Evolutionary conservation across 805 yeast genomes (phyloP).

Genomic region (Teunomyces tritomae): DNA sequence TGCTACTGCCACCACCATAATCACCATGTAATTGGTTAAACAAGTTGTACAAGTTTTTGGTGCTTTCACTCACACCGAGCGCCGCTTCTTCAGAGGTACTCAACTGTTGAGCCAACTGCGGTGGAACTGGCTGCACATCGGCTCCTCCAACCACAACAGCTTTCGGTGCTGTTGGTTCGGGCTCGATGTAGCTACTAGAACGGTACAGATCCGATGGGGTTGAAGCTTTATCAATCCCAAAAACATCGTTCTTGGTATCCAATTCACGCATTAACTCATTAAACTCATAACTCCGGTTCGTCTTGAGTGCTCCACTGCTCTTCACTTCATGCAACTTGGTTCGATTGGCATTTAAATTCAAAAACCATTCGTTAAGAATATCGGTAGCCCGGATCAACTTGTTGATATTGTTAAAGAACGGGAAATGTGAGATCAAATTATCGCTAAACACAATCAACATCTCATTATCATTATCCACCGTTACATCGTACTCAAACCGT

Average conservation of each 20-base stretch:
- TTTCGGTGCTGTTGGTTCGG: neutral
- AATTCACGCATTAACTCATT: conserved; percentile 2
- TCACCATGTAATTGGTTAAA: conserved; percentile 28
- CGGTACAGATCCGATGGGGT: neutral
- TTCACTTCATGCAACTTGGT: conserved; percentile 3
- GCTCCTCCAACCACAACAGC: neutral
- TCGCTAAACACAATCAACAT: conserved; percentile 17
- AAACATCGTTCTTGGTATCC: neutral
- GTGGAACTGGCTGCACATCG: conserved; percentile 3
- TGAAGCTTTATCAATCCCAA: neutral
- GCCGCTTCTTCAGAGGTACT: neutral
- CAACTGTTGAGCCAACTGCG: conserved; percentile 1
- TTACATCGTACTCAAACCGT: neutral
- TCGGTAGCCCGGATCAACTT: conserved; percentile 23
- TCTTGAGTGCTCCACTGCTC: neutral
- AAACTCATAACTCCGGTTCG: neutral
- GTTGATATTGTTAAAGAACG: conserved; percentile 26
- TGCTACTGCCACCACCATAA: conserved; percentile 6
- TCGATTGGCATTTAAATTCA: conserved; percentile 12
- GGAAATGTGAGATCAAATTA: conserved; percentile 22
- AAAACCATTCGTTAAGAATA: conserved; percentile 24
- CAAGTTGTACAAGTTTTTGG: conserved; percentile 28
- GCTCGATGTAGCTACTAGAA: neutral
- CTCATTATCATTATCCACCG: conserved; percentile 10
- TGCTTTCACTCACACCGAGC: conserved; percentile 23